Base-by-base conservation (phyloP, 179 eudicot genomes). In the Vitellaria paradoxa region DNA sequence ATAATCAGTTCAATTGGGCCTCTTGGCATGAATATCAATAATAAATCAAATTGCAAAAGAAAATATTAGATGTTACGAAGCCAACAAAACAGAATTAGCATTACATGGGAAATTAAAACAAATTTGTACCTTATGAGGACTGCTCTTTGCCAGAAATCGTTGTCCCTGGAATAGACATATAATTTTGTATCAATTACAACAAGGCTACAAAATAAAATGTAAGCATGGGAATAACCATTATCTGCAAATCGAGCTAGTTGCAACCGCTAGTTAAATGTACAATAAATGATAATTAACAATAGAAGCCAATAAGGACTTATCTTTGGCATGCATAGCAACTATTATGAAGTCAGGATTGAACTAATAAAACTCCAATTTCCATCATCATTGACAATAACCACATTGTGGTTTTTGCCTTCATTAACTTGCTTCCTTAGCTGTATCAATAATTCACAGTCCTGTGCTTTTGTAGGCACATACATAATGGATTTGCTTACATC, bases 111-210 rank as follows among this genome's bases (percentile, higher is more conserved):
- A 63, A 4, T 40, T 12, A 50, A 47, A 59, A 50, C 17, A 40
- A 67, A 65, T 30, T 26, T 69, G 62, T 88, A 95, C 98, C 98
- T 90, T 91, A 80, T 90, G 94, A 73, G 88, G 89, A 80, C 92
- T 85, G 77, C 89, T 83, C 82, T 89, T 91, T 50, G 87, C 89
- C 75, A 91, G 82, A 82, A 95, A 95, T 70, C 85, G 84, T 69
- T 87, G 93, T 72, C 80, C 97, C 99, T 95, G 90, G 65, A 84
- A 89, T 77, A 65, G 55, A 73, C 75, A 81, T 42, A 40, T 13
- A 75, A 37, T 50, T 64, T 55, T 24, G 67, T 15, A 75, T 72
- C 66, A 76, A n/a, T 74, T 62, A 42, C 23, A 68, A 50, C 11
- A 21, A 74, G 18, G 21, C 57, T 66, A 20, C 45, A 12, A 23